Percentiles rank a stretch among this genome's conserved stretches.
These are phyloP conservation scores for Penicillium sp. DNA, from an alignment of 2,329 filamentous ascomycete genomes.

Conservation along the genomic window DNA sequence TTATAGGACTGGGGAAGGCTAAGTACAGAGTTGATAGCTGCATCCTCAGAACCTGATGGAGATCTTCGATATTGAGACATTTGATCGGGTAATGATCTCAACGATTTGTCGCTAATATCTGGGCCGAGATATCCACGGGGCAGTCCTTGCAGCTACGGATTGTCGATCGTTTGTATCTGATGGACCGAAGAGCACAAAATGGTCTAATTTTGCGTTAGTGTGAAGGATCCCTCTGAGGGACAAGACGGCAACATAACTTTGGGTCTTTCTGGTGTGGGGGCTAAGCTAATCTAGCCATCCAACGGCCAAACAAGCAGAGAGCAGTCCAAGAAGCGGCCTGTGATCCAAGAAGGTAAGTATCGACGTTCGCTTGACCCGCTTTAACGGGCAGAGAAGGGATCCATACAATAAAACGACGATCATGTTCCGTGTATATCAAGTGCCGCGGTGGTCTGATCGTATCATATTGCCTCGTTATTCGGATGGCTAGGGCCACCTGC, in stretches of 20 bases:
- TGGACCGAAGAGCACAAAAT: not conserved
- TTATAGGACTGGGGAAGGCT: conserved; percentile 10
- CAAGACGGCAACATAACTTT: not conserved
- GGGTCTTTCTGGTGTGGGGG: not conserved
- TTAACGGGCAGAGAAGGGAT: conserved; percentile 8
- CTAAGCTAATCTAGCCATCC: conserved; percentile 10
- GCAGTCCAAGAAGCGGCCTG: conserved; percentile 1
- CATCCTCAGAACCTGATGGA: conserved; percentile 4
- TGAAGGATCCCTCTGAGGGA: conserved; percentile 1
- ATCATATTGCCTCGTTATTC: conserved; percentile 3
- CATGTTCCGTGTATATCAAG: conserved; percentile 14
- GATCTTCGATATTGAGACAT: conserved; percentile 6
- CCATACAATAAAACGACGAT: conserved; percentile 13
- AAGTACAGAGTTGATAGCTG: not conserved
- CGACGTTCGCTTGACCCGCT: conserved; percentile 12
- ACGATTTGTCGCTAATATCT: conserved; percentile 7
- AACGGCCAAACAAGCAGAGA: not conserved
- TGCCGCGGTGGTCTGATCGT: conserved; percentile 13
- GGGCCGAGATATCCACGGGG: not conserved
- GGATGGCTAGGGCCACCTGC: conserved; percentile 2
- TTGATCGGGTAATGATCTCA: conserved; percentile 20
- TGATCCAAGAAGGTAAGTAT: conserved; percentile 11
- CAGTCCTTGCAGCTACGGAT: not conserved
- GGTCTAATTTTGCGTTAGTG: not conserved
- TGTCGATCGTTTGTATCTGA: conserved; percentile 12